These are phyloP conservation scores for Claviceps purpurea DNA, from an alignment of 2,329 filamentous ascomycete species.

Conservation along the genomic window DNA sequence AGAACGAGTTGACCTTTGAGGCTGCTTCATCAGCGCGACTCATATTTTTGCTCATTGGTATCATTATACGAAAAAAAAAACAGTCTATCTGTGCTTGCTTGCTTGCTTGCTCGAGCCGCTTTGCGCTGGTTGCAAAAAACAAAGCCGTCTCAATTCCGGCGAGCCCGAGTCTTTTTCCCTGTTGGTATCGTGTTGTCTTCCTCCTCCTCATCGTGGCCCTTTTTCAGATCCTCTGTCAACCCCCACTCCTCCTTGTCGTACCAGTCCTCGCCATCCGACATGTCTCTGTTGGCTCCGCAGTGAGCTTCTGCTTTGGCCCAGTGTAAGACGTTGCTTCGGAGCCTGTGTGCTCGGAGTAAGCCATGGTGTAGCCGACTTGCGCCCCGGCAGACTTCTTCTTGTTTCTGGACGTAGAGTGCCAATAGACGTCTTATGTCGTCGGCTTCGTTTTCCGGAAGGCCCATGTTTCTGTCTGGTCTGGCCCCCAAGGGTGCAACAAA, in stretches of 20 bases:
- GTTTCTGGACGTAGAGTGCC: slow-evolving; percentile 69
- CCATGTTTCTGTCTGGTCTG: slow-evolving; percentile 54
- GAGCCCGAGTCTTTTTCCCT: slow-evolving; percentile 48
- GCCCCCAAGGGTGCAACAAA: slow-evolving; percentile 53
- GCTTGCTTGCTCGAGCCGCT: not conserved
- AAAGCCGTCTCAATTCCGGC: slow-evolving; percentile 19
- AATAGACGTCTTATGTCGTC: slow-evolving; percentile 65
- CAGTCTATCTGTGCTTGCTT: not conserved
- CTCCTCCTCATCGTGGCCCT: slow-evolving; percentile 72
- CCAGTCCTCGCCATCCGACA: slow-evolving; percentile 85
- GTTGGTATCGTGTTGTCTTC: slow-evolving; percentile 52
- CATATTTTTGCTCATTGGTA: no score
- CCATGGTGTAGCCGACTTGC: slow-evolving; percentile 55
- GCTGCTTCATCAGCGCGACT: no score
- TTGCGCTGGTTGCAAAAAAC: not conserved
- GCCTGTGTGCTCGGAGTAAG: slow-evolving; percentile 57
- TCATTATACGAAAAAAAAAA: not conserved
- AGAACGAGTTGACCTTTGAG: no score
- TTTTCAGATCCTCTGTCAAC: slow-evolving; percentile 59
- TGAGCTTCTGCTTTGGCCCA: slow-evolving; percentile 73
- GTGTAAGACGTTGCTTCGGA: slow-evolving; percentile 56
- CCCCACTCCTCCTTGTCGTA: slow-evolving; percentile 74
- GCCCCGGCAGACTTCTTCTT: slow-evolving; percentile 68
- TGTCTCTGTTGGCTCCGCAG: slow-evolving; percentile 49
- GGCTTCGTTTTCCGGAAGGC: slow-evolving; percentile 59